phyloP scores from a whole-genome alignment of 108 stramenopile species.

The Cyclotella kingstonii region DNA sequence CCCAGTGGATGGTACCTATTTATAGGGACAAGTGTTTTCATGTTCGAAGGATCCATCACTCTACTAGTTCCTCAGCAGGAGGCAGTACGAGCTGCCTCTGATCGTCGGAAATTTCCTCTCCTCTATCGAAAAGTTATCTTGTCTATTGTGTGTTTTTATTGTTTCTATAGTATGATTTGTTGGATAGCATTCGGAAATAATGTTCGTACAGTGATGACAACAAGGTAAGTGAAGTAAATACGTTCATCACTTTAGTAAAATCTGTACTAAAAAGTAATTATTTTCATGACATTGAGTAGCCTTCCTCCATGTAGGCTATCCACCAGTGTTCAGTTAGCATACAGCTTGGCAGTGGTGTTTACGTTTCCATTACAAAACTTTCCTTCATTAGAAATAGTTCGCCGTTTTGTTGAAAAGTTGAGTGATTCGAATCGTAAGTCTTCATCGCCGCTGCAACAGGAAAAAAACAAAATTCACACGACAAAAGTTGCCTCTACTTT shows the following conservation, averaged over 20 bases:
- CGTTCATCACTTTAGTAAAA: too few relatives aligned
- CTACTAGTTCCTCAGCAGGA: slow-evolving; percentile 73
- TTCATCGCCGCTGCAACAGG: not conserved
- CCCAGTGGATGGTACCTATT: slow-evolving; percentile 62
- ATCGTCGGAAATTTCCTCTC: slow-evolving; percentile 51
- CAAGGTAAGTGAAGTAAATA: slow-evolving; percentile 15
- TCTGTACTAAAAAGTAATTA: too few relatives aligned
- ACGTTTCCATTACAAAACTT: slow-evolving; percentile 79
- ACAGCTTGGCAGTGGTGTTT: slow-evolving; percentile 66
- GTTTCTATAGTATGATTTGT: slow-evolving; percentile 55
- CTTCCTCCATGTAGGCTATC: slow-evolving; percentile 50
- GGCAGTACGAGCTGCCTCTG: slow-evolving; percentile 50
- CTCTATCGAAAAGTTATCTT: slow-evolving; percentile 54
- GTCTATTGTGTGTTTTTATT: slow-evolving; percentile 63
- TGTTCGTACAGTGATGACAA: slow-evolving; percentile 63
- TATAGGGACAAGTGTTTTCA: slow-evolving; percentile 57
- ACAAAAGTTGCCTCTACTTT: slow-evolving; percentile 42
- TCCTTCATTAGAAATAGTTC: slow-evolving; percentile 67
- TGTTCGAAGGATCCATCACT: slow-evolving; percentile 71
- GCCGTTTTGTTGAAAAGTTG: slow-evolving; percentile 25
- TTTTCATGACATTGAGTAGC: slow-evolving; percentile 11
- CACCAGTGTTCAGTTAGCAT: slow-evolving; percentile 65
- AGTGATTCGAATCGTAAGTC: not conserved
- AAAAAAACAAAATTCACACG: not conserved
- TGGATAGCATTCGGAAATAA: slow-evolving; percentile 66